Evolutionary conservation across 2,329 filamentous ascomycete species (phyloP).

Genomic region (Trichoderma pleuroti): DNA sequence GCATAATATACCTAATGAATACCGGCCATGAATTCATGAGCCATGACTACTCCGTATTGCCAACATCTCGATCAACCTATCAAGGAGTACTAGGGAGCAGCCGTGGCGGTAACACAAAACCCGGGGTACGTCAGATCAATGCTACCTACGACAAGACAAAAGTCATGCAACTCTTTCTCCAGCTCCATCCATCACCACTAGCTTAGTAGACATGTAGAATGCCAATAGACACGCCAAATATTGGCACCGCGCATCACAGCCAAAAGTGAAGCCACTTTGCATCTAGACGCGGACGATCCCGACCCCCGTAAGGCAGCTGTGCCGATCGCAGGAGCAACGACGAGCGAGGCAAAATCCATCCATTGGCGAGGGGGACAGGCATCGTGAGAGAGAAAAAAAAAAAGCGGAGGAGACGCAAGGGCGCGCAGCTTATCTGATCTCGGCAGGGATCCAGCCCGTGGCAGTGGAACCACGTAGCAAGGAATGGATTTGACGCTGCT

Average conservation of each 20-base stretch:
- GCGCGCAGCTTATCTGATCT: slow-evolving; percentile 13
- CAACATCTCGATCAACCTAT: not conserved
- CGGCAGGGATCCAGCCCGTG: not conserved
- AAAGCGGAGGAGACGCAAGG: slow-evolving; percentile 13
- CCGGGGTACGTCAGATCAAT: not conserved
- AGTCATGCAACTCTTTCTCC: not conserved
- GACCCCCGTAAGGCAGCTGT: not conserved
- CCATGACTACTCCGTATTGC: too few species aligned
- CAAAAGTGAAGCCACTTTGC: not conserved
- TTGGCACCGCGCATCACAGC: not conserved
- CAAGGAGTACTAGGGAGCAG: not conserved
- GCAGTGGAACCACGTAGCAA: slow-evolving; percentile 3
- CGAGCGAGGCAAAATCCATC: not conserved
- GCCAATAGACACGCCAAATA: not conserved
- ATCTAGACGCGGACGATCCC: not conserved
- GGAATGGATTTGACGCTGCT: not conserved
- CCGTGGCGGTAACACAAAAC: not conserved
- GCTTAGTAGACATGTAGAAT: not conserved
- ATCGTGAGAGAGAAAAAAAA: not conserved
- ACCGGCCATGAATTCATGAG: too few species aligned
- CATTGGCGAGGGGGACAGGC: not conserved
- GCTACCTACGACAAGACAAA: not conserved
- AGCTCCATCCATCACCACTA: not conserved
- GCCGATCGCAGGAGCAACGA: not conserved
- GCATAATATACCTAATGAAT: too few species aligned